phyloP scores from a whole-genome alignment of 441 rosid species.

The Iberis amara region DNA sequence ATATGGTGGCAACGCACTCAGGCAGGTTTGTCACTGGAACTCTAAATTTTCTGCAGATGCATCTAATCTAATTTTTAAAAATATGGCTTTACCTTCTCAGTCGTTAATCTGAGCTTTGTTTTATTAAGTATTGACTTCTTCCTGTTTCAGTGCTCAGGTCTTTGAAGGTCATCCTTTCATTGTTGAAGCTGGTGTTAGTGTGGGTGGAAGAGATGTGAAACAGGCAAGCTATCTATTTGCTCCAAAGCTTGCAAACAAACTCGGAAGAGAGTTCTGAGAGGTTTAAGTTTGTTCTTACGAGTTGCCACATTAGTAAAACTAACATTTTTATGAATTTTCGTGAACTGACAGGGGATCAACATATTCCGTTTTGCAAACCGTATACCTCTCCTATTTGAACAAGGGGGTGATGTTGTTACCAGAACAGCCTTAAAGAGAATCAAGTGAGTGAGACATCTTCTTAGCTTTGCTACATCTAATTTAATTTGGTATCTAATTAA shows the following conservation, averaged over 20 bases:
- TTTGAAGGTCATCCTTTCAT: slow-evolving; percentile 97
- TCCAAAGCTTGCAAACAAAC: slow-evolving; percentile 6
- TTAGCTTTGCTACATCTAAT: not conserved
- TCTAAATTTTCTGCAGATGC: slow-evolving; percentile 12
- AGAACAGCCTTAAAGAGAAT: slow-evolving; percentile 91
- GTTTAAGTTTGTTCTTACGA: not conserved
- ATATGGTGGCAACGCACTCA: slow-evolving; percentile 93
- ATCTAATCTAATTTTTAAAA: slow-evolving; percentile 9
- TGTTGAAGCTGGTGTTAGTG: slow-evolving; percentile 97
- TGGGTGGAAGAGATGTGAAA: slow-evolving; percentile 95
- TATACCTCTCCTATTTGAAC: slow-evolving; percentile 96
- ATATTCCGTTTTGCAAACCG: slow-evolving; percentile 94
- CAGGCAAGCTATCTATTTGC: slow-evolving; percentile 44
- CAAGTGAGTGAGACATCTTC: slow-evolving; percentile 61
- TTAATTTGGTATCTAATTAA: not conserved
- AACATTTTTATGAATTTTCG: too few relatives aligned
- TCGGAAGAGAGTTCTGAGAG: not conserved
- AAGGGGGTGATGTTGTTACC: slow-evolving; percentile 98
- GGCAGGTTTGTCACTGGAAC: slow-evolving; percentile 66
- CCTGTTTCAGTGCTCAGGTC: slow-evolving; percentile 81
- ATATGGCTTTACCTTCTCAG: not conserved
- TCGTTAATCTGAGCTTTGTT: slow-evolving; percentile 9
- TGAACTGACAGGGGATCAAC: slow-evolving; percentile 65
- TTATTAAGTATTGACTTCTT: slow-evolving; percentile 19
- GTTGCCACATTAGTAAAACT: slow-evolving; percentile 8